A percentile compares a stretch with the other conserved stretches of the same genome.
phyloP scores from a whole-genome alignment of 768 basidiomycete species.

The Pleurotus ostreatus region DNA sequence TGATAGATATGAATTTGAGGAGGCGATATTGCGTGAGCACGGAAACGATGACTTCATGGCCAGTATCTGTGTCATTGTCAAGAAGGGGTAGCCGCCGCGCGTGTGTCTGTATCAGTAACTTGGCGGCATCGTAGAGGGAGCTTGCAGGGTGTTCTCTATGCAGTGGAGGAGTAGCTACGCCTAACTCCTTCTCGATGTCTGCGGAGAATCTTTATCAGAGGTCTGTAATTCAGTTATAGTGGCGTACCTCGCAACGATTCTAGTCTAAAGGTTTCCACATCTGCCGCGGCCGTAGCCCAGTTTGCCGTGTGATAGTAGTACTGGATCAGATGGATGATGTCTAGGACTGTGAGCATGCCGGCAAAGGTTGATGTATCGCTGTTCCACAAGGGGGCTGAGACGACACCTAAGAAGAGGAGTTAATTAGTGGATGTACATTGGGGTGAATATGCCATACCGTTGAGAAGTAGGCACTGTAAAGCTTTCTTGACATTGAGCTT shows the following conservation, averaged over 20 bases:
- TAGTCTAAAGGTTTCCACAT: slow-evolving; percentile 90
- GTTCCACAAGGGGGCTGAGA: slow-evolving; percentile 98
- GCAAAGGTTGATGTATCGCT: slow-evolving; percentile 90
- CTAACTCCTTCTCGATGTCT: slow-evolving; percentile 93
- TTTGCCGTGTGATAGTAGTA: slow-evolving; percentile 92
- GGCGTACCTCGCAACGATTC: slow-evolving; percentile 81
- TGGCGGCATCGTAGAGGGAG: slow-evolving; percentile 87
- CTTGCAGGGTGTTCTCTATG: slow-evolving; percentile 84
- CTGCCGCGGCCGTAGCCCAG: slow-evolving; percentile 79
- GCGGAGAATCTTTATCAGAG: slow-evolving; percentile 11
- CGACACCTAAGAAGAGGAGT: slow-evolving; percentile 63
- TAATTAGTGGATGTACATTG: slow-evolving; percentile 2
- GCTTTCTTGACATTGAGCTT: slow-evolving; percentile 96
- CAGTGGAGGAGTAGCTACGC: slow-evolving; percentile 89
- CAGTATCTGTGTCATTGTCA: slow-evolving; percentile 89
- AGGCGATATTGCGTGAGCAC: slow-evolving; percentile 97
- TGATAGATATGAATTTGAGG: slow-evolving; percentile 97
- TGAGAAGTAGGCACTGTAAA: slow-evolving; percentile 78
- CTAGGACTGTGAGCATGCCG: slow-evolving; percentile 98
- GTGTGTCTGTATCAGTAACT: slow-evolving; percentile 89
- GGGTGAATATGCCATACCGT: slow-evolving; percentile 43
- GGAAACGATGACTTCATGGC: slow-evolving; percentile 92
- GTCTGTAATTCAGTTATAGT: slow-evolving; percentile 1
- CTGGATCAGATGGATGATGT: slow-evolving; percentile 98
- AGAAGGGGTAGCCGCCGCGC: slow-evolving; percentile 92